These are phyloP conservation scores for Jaapia argillacea DNA, from an alignment of 768 basidiomycete genomes.

Conservation along the genomic window DNA sequence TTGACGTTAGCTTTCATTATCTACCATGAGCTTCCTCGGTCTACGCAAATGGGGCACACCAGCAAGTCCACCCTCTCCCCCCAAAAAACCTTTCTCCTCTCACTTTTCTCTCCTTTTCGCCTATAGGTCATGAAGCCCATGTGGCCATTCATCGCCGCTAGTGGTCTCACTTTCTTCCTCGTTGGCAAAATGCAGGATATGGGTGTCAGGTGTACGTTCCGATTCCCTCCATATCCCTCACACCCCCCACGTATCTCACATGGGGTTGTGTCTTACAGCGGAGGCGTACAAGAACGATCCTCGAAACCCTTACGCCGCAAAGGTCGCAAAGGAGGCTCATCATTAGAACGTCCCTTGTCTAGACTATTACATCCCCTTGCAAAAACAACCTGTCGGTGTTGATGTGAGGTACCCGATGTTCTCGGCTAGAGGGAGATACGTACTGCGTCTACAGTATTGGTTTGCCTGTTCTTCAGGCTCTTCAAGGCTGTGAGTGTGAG, in stretches of 20 bases:
- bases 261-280: slow-evolving; percentile 29
- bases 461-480: too few species aligned
- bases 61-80: slow-evolving; percentile 31
- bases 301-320: slow-evolving; percentile 73
- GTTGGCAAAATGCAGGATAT: slow-evolving; percentile 59
- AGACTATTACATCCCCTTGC: too few species aligned
- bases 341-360: too few species aligned
- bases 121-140: slow-evolving; percentile 58
- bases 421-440: too few species aligned
- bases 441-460: too few species aligned
- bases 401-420: too few species aligned
- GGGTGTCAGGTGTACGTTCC: slow-evolving; percentile 58
- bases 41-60: slow-evolving; percentile 77
- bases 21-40: slow-evolving; percentile 62
- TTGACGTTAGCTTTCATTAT: neutral
- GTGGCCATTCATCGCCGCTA: slow-evolving; percentile 74
- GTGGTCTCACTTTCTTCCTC: slow-evolving; percentile 53
- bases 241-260: neutral
- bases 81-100: slow-evolving; percentile 1
- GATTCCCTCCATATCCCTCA: neutral
- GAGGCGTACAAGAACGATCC: slow-evolving; percentile 64
- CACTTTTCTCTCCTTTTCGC: slow-evolving; percentile 4
- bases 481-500: too few species aligned
- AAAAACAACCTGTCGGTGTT: too few species aligned
- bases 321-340: slow-evolving; percentile 57